phyloP scores from a whole-genome alignment of 306 rosid species.

The Sesbania bispinosa region DNA sequence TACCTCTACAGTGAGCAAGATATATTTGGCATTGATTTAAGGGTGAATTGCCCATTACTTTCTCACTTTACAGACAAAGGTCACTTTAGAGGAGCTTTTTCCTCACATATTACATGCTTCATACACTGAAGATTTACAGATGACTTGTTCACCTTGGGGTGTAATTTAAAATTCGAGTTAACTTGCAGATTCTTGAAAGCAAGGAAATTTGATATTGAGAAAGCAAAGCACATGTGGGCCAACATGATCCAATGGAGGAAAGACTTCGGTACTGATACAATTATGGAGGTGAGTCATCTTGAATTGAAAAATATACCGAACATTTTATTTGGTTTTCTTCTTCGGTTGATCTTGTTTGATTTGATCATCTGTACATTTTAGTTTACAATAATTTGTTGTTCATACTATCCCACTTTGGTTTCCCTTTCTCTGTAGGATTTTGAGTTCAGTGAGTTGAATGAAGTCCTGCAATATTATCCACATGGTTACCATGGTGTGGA shows the following conservation, averaged over 20 bases:
- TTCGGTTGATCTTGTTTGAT: slow-evolving; percentile 2
- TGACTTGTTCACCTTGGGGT: slow-evolving; percentile 8
- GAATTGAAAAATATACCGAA: slow-evolving; percentile 6
- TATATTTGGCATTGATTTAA: too few species aligned
- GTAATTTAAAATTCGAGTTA: slow-evolving; percentile 2
- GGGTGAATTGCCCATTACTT: too few species aligned
- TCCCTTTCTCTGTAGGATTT: slow-evolving; percentile 60
- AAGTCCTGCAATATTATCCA: slow-evolving; percentile 79
- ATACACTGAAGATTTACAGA: not conserved
- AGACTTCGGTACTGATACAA: slow-evolving; percentile 74
- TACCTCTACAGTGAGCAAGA: too few species aligned
- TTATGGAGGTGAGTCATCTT: slow-evolving; percentile 64
- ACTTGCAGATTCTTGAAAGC: slow-evolving; percentile 79
- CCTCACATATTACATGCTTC: slow-evolving; percentile 20
- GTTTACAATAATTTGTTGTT: not conserved
- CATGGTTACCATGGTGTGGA: slow-evolving; percentile 92
- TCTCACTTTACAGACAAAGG: too few species aligned
- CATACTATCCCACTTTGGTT: not conserved
- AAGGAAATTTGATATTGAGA: slow-evolving; percentile 88
- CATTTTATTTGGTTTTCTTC: slow-evolving; percentile 8
- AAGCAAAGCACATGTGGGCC: slow-evolving; percentile 88
- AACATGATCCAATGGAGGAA: slow-evolving; percentile 95
- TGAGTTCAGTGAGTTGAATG: slow-evolving; percentile 65
- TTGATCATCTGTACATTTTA: slow-evolving; percentile 3
- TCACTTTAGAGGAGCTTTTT: too few species aligned